These are phyloP conservation scores for Eucalyptus regnans DNA, from an alignment of 345 rosid genomes.

Conservation along the genomic window DNA sequence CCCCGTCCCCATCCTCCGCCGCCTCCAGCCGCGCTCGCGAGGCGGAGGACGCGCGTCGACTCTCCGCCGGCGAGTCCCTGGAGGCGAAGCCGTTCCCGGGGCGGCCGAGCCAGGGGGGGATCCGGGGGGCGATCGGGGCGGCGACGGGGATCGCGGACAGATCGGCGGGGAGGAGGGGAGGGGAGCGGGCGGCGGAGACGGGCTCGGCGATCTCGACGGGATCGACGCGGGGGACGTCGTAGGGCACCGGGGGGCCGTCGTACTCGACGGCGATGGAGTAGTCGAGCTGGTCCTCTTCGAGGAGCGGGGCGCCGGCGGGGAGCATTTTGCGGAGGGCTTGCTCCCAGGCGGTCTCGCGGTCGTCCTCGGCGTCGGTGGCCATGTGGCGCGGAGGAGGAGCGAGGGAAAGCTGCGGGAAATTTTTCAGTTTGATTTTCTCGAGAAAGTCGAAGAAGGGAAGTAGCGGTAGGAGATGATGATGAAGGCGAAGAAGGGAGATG, in stretches of 20 bases:
- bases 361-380: neutral
- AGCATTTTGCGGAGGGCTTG: constrained; percentile 19
- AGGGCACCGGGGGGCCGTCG: constrained; percentile 43
- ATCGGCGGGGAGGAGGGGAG: constrained; percentile 1
- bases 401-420: neutral
- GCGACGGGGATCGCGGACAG: constrained; percentile 7
- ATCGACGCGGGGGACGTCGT: constrained; percentile 30
- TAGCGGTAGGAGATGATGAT: neutral
- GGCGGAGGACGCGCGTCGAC: neutral
- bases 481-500: neutral
- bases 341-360: constrained; percentile 12
- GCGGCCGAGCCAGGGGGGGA: constrained; percentile 13
- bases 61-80: neutral
- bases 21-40: neutral
- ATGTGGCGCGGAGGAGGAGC: neutral
- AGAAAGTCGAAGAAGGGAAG: neutral
- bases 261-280: constrained; percentile 51
- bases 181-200: constrained; percentile 7
- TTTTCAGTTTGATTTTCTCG: neutral
- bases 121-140: constrained; percentile 2
- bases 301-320: constrained; percentile 27
- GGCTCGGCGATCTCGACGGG: constrained; percentile 21
- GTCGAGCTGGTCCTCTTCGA: constrained; percentile 37
- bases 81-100: neutral
- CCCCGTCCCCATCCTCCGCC: neutral